Evolutionary conservation across 202 grass and related monocot genomes (phyloP), one percentile per base, ranked within the genome.

Genomic region (Digitaria exilis): DNA sequence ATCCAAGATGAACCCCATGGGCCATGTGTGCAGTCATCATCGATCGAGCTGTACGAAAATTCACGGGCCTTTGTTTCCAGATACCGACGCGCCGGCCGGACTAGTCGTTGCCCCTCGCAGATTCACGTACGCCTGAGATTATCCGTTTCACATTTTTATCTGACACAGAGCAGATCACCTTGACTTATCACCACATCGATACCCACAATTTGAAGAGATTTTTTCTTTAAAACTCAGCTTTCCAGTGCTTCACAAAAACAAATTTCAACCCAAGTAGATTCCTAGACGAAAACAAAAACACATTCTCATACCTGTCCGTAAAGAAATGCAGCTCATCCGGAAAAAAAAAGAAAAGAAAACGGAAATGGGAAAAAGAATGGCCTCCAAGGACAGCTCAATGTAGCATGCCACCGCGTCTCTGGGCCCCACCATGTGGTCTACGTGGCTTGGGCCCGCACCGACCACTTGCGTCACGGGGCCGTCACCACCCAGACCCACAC

Each of bases 371-470:
- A 35, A 26, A 30, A n/a, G 0, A 34, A 32, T n/a, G 28, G 29
- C 41, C 49, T 78, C 71, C 21, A 25, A 7, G 28, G 58, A 72
- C 88, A 90, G 87, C 82, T 82, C 81, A 84, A 54, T 31, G 7
- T 39, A 39, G 4, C 37, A 32, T 5, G 43, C 39, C 68, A 73
- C 42, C 24, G 45, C 75, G 45, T 73, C 24, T 12, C 3, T 24
- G 48, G 83, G 41, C 10, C 46, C 81, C 63, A 68, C 76, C 80
- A 94, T 84, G 89, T 91, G 86, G 65, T 81, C 75, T 72, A 81
- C 86, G 81, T 86, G 79, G 78, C 74, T 50, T 31, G 42, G 68
- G 29, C 60, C 62, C 62, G 62, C 85, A 79, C 55, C 68, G 83
- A 78, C 87, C 16, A 71, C 26, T 71, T 39, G 80, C 65, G 66